Base-by-base conservation (phyloP, 2,329 filamentous ascomycete species). In the Ascochyta fabae region DNA sequence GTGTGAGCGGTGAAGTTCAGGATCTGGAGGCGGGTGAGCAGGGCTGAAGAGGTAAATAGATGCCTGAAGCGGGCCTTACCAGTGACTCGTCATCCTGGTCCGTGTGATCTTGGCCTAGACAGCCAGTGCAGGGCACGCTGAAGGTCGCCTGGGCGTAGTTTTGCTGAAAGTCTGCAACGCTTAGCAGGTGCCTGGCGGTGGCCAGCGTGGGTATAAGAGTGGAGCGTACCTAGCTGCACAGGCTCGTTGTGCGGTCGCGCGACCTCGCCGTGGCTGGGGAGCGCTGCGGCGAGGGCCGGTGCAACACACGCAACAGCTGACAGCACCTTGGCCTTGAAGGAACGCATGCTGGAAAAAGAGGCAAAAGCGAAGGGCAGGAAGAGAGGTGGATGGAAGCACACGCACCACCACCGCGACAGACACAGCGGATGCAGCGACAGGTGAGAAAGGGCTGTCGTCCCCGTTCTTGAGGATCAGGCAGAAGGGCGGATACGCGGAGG, bases 1-100 rank as follows among this genome's bases (percentile, higher is more conserved):
- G 74, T 63, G 56, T 76, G 71, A 44, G 76, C 73, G 51, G 76
- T 73, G 55, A 80, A 74, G 58, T 73, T 76, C 59, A 80, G 71
- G 48, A 75, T 67, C 78, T 80, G 62, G 54, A 57, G 23, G 58
- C 48, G 48, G 39, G 68, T 76, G 57, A 76, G 69, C 60, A 49
- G 46, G 43, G 48, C 53, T 48, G 59, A 63, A 61, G 46, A 40
- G 47, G 60, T 63, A 49, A 47, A 47, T 63, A 64, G 72, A 57
- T 70, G 69, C 68, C 70, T 73, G 68, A 66, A 68, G 69, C 65
- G 64, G 67, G 66, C 71, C 74, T 70, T 71, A 77, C 73, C 49
- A 76, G 67, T 48, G 75, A 70, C 62, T 76, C 75, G 75, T 77
- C 75, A 76, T 72, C 70, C 59, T 66, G 67, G 67, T 64, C 64